Percentiles rank a stretch among this genome's conserved stretches.
phyloP scores from a whole-genome alignment of 495 filamentous ascomycete genomes.

The Daldinia concentrica region DNA sequence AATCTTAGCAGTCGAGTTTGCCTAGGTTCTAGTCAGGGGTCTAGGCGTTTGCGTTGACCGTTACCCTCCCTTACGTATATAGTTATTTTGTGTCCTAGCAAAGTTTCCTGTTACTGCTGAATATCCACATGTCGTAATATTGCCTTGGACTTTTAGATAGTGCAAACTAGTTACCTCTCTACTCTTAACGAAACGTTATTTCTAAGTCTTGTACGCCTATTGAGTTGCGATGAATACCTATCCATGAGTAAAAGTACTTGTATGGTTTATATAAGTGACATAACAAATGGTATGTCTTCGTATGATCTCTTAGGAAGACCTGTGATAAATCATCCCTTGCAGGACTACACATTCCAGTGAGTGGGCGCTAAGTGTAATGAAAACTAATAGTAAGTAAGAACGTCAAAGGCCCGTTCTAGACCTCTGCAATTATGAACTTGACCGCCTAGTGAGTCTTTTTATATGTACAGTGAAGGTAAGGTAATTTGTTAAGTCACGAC shows the following conservation, averaged over 20 bases:
- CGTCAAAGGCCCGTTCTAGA: not conserved
- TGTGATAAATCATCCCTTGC: not conserved
- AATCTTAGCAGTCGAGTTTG: conserved; percentile 6
- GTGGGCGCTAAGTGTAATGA: not conserved
- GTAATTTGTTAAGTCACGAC: not conserved
- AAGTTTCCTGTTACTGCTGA: conserved; percentile 4
- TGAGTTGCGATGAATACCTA: not conserved
- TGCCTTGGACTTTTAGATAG: not conserved
- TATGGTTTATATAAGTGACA: too few species aligned
- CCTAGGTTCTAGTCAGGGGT: conserved; percentile 4
- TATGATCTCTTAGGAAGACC: not conserved
- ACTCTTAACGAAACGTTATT: not conserved
- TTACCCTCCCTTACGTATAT: conserved; percentile 13
- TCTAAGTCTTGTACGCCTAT: not conserved
- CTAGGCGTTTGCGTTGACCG: conserved; percentile 14
- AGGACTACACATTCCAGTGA: not conserved
- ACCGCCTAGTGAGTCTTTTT: not conserved
- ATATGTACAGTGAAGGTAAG: not conserved
- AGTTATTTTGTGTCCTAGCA: conserved; percentile 10
- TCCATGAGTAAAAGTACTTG: not conserved
- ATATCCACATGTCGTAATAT: not conserved
- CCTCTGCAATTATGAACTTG: not conserved
- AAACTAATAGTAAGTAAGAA: not conserved
- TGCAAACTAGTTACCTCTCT: not conserved
- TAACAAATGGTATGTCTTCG: too few species aligned